Conservation (phyloP, 176 grass and related monocot species). For the Metroxylon sagu region DNA sequence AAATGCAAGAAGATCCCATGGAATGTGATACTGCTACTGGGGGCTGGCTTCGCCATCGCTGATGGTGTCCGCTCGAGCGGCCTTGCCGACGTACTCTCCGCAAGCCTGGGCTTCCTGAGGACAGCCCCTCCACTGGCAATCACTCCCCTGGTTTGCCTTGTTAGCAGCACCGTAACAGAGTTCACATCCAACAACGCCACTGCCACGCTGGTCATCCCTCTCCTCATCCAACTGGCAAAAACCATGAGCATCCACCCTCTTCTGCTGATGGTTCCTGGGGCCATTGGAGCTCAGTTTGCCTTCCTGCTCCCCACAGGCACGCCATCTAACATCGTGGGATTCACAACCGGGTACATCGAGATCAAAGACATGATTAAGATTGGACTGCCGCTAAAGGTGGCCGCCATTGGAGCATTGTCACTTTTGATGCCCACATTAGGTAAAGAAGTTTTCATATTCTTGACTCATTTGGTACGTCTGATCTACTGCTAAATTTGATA, state of each 20-base stretch:
- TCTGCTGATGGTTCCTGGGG: constrained; percentile 55
- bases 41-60: constrained; percentile 11
- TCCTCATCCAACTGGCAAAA: constrained; percentile 56
- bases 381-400: constrained; percentile 41
- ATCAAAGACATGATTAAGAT: too few relatives aligned
- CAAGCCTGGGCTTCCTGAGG: too few relatives aligned
- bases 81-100: not conserved
- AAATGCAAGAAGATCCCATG: constrained; percentile 22
- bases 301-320: constrained; percentile 46
- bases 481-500: too few relatives aligned
- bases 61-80: constrained; percentile 14
- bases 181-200: constrained; percentile 60
- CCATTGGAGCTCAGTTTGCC: constrained; percentile 51
- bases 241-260: constrained; percentile 43
- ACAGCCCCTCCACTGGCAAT: constrained; percentile 1
- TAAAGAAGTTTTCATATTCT: constrained; percentile 15
- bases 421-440: constrained; percentile 68
- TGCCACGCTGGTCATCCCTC: constrained; percentile 53
- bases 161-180: constrained; percentile 48
- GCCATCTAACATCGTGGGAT: too few relatives aligned
- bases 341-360: too few relatives aligned
- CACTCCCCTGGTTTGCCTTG: constrained; percentile 40
- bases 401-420: constrained; percentile 30
- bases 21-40: constrained; percentile 13
- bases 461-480: too few relatives aligned